These are phyloP conservation scores for Bimuria novae-zelandiae DNA, from an alignment of 2,329 filamentous ascomycete species.

Conservation along the genomic window DNA sequence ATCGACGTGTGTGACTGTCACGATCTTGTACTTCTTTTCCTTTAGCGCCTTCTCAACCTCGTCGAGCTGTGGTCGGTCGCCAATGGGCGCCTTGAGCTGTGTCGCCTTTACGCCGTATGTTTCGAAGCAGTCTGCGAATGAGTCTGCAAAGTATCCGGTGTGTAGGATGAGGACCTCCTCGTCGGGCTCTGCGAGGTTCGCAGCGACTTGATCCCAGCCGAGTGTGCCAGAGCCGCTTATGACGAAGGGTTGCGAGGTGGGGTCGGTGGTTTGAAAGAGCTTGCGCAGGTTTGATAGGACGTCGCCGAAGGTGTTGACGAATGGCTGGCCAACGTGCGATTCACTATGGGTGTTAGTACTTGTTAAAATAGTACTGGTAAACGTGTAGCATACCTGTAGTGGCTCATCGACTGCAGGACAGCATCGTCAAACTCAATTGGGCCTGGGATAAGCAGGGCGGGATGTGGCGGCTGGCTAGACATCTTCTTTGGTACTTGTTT, in stretches of 20 bases:
- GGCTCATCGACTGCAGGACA: constrained; percentile 91
- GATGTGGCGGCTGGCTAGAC: constrained; percentile 64
- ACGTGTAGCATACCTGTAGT: constrained; percentile 69
- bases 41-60: constrained; percentile 88
- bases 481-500: constrained; percentile 47
- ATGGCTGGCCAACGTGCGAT: constrained; percentile 87
- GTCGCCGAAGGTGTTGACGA: constrained; percentile 90
- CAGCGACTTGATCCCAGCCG: constrained; percentile 95
- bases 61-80: constrained; percentile 80
- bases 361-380: constrained; percentile 1
- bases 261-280: constrained; percentile 88
- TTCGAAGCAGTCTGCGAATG: constrained; percentile 88
- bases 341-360: constrained; percentile 62
- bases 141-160: constrained; percentile 96
- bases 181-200: constrained; percentile 86
- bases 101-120: constrained; percentile 90
- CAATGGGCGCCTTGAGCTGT: constrained; percentile 86
- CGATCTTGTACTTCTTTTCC: constrained; percentile 88
- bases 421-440: constrained; percentile 99
- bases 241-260: constrained; percentile 85
- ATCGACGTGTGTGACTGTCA: constrained; percentile 96
- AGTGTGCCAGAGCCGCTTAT: constrained; percentile 93
- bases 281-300: constrained; percentile 84
- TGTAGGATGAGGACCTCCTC: constrained; percentile 92
- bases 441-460: constrained; percentile 89